Evolutionary conservation across 108 stramenopile genomes (phyloP), one percentile per base, ranked within the genome.

Genomic region (Pseudonitzschia delicatissima): DNA sequence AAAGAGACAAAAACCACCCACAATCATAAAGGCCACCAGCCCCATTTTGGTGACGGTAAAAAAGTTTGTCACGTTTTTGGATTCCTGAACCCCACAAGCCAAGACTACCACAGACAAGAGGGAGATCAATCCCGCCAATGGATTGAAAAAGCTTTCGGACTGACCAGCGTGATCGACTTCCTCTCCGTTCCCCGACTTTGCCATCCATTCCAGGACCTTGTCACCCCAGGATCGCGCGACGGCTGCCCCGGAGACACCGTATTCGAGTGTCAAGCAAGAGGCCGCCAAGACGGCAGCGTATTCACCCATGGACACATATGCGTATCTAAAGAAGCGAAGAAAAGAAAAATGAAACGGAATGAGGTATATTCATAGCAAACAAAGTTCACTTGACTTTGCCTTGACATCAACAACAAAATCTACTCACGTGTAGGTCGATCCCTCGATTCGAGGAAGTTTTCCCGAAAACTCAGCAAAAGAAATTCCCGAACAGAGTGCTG

Each of bases 191-290:
- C 49, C 6, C 50, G 67, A 42, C 66, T 49, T 45, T 71, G 45
- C 55, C 25, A 84, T 34, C 88, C 91, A 95, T 50, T 78, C 76
- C 21, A 88, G 58, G 23, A 94, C 76, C 72, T 96, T 97, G 59
- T 96, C 92, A 9, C 96, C 96, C 96, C 96, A 97, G 40, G 74
- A 86, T 44, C 91, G 71, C 0, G 96, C 95, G 0, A 97, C 93
- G 0, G 96, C 96, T 20, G 91, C 82, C 12, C 86, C 91, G 18
- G 84, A 75, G 4, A 94, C 57, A 25, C 79, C 77, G 76, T 90
- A 97, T 72, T 96, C 95, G 20, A 97, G 58, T 7, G 91, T 87
- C 64, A 94, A 63, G 78, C 92, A 93, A 1, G 80, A 71, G 5
- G 82, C 94, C 4, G 91, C 86, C 7, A 96, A 2, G 12, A 89